Percentiles rank a stretch among this genome's conserved stretches.
Conservation (phyloP, 352 stramenopile genomes). For the Plasmopara muralis region DNA sequence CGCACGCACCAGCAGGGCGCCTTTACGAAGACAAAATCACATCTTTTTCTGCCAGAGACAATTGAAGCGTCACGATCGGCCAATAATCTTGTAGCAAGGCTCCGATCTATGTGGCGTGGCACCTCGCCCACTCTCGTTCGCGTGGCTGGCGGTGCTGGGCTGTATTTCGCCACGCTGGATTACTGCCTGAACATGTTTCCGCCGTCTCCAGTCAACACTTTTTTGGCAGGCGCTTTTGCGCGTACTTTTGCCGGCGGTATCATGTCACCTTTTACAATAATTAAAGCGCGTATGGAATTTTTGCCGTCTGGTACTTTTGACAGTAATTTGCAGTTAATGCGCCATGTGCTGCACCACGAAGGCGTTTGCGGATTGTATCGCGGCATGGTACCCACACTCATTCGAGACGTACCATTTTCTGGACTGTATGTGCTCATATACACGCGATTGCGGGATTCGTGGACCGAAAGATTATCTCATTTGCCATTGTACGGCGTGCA, state of each 20-base stretch:
- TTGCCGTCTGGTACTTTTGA: constrained; percentile 50
- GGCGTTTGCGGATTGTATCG: constrained; percentile 75
- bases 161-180: constrained; percentile 82
- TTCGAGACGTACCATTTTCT: constrained; percentile 86
- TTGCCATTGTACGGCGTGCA: constrained; percentile 59
- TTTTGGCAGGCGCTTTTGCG: constrained; percentile 74
- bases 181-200: constrained; percentile 52
- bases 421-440: constrained; percentile 85
- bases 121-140: constrained; percentile 76
- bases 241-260: constrained; percentile 76
- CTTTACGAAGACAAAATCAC: constrained; percentile 25
- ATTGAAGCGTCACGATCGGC: constrained; percentile 16
- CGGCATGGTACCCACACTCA: constrained; percentile 76
- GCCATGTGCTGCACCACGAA: constrained; percentile 56
- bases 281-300: constrained; percentile 86
- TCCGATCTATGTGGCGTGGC: constrained; percentile 77
- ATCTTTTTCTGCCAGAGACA: constrained; percentile 13
- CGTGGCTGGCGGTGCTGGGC: constrained; percentile 67
- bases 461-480: constrained; percentile 35
- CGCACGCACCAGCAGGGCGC: constrained; percentile 80
- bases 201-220: constrained; percentile 60
- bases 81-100: constrained; percentile 20
- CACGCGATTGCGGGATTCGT: constrained; percentile 50
- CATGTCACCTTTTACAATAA: constrained; percentile 80
- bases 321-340: constrained; percentile 59